Percentiles rank a stretch among this genome's conserved stretches.
Conservation (phyloP, 164 flowering plant genomes). For the Pachysandra terminalis region DNA sequence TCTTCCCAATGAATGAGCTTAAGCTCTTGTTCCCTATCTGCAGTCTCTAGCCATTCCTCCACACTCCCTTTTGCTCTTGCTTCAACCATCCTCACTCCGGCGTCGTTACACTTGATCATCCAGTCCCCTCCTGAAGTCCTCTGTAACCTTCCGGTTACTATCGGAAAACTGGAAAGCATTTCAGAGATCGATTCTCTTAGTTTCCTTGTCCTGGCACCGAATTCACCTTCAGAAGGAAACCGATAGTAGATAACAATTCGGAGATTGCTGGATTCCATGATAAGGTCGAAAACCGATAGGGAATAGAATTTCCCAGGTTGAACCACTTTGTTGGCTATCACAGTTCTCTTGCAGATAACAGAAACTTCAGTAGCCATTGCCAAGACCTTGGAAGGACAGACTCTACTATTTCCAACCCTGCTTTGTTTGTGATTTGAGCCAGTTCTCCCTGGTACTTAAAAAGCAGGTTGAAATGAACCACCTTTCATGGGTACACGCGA, state of each 20-base stretch:
- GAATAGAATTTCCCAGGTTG: slow-evolving; percentile 30
- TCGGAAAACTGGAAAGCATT: slow-evolving; percentile 35
- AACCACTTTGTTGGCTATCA: slow-evolving; percentile 48
- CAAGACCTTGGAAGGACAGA: not conserved
- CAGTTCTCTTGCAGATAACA: slow-evolving; percentile 42
- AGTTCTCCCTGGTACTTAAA: no score
- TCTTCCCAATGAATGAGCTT: slow-evolving; percentile 66
- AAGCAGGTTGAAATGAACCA: no score
- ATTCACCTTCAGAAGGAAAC: slow-evolving; percentile 1
- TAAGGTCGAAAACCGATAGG: slow-evolving; percentile 45
- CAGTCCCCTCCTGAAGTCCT: slow-evolving; percentile 41
- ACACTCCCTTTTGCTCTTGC: slow-evolving; percentile 53
- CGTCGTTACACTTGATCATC: slow-evolving; percentile 68
- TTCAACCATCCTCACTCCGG: slow-evolving; percentile 63
- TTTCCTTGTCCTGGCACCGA: slow-evolving; percentile 29
- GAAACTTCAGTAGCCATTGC: slow-evolving; percentile 39
- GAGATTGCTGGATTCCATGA: slow-evolving; percentile 46
- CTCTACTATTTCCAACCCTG: not conserved
- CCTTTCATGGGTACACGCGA: no score
- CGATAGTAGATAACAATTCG: slow-evolving; percentile 45
- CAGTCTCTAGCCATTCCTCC: slow-evolving; percentile 46
- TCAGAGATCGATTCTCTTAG: slow-evolving; percentile 37
- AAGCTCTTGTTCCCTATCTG: slow-evolving; percentile 50
- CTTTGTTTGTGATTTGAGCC: not conserved
- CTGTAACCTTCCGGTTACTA: slow-evolving; percentile 47